A percentile compares a stretch with the other conserved stretches of the same genome.
phyloP scores from a whole-genome alignment of 495 filamentous ascomycete genomes.

The Sordaria brevicollis region DNA sequence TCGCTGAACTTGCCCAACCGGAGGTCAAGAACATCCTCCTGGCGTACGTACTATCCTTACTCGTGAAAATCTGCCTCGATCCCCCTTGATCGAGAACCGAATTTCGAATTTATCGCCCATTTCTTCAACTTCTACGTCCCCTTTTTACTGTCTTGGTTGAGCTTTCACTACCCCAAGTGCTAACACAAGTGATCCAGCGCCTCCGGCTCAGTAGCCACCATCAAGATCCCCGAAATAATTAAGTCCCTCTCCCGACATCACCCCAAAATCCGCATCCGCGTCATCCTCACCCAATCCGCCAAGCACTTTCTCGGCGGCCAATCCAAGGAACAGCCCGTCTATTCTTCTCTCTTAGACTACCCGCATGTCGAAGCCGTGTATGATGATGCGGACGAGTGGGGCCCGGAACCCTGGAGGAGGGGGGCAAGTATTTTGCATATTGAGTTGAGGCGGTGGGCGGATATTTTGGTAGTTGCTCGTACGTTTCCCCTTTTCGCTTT shows the following conservation, averaged over 20 bases:
- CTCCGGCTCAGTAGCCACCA: conserved; percentile 61
- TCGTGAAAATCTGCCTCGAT: not conserved
- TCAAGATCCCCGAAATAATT: conserved; percentile 73
- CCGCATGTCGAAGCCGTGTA: conserved; percentile 62
- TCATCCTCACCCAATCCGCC: conserved; percentile 66
- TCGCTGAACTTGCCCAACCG: not conserved
- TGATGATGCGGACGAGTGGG: conserved; percentile 73
- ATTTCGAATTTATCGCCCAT: too few species aligned
- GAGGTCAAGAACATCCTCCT: not conserved
- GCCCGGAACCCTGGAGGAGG: conserved; percentile 53
- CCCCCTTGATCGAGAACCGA: too few species aligned
- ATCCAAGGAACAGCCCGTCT: conserved; percentile 54
- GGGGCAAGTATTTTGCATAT: conserved; percentile 72
- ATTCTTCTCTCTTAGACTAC: conserved; percentile 38
- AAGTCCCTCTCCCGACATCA: conserved; percentile 41
- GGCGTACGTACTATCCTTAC: not conserved
- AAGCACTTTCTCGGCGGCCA: conserved; percentile 61
- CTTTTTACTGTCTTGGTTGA: too few species aligned
- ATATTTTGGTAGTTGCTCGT: conserved; percentile 73
- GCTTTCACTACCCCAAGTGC: too few species aligned
- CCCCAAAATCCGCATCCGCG: conserved; percentile 59
- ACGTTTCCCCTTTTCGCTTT: conserved; percentile 24
- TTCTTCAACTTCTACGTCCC: too few species aligned
- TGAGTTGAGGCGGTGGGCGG: conserved; percentile 54
- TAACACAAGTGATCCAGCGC: conserved; percentile 8